Evolutionary conservation across 2,329 filamentous ascomycete species (phyloP).

Genomic region (Lecanicillium sp.): DNA sequence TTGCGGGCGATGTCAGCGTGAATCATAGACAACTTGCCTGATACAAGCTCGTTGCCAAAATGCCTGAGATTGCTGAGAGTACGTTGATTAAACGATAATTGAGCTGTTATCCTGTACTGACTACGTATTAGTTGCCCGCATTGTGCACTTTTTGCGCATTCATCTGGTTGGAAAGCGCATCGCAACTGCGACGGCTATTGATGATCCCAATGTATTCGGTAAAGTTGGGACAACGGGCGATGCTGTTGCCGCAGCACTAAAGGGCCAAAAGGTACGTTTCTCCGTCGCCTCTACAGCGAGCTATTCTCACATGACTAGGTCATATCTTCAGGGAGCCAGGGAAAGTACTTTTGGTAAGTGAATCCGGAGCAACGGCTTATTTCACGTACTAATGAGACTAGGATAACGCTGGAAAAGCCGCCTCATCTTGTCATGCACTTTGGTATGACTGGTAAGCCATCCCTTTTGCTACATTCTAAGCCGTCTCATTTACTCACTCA

Average conservation of each 20-base stretch:
- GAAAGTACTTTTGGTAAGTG: constrained; percentile 89
- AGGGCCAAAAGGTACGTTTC: constrained; percentile 54
- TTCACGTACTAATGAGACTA: constrained; percentile 11
- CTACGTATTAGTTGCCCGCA: constrained; percentile 59
- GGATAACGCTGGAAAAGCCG: constrained; percentile 55
- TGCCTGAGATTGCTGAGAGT: constrained; percentile 60
- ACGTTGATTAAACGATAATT: constrained; percentile 8
- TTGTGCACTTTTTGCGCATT: constrained; percentile 77
- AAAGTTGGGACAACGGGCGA: constrained; percentile 77
- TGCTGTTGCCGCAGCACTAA: constrained; percentile 66
- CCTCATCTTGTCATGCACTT: constrained; percentile 89
- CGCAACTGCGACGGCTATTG: constrained; percentile 57
- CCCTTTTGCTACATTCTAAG: neutral
- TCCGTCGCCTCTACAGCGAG: too few relatives aligned
- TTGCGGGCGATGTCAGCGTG: neutral
- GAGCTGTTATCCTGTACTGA: constrained; percentile 5
- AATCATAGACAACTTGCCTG: neutral
- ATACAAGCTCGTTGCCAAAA: constrained; percentile 20
- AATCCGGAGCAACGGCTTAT: neutral
- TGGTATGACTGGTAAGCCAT: constrained; percentile 53
- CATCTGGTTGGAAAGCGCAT: constrained; percentile 82
- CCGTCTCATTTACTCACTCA: constrained; percentile 6
- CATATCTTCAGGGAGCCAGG: constrained; percentile 68
- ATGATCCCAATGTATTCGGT: constrained; percentile 82
- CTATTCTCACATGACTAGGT: too few relatives aligned